Conservation (phyloP, 2,329 filamentous ascomycete genomes). For the Sclerotiophoma versabilis region DNA sequence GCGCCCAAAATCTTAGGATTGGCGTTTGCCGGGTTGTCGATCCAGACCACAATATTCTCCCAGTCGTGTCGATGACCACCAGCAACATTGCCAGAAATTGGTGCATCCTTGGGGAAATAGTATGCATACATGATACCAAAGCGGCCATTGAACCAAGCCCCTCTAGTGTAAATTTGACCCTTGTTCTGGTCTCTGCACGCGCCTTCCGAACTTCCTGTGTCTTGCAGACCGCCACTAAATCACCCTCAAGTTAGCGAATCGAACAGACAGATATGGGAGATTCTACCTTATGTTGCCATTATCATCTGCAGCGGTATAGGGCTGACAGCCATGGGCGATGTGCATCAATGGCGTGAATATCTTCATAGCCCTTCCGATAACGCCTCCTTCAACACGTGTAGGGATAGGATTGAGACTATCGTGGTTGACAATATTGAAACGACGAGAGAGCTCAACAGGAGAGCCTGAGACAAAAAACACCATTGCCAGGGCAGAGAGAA, state of each 20-base stretch:
- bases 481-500: too few species aligned
- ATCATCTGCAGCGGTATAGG: constrained; percentile 66
- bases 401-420: constrained; percentile 60
- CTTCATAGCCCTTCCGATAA: constrained; percentile 57
- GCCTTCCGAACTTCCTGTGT: constrained; percentile 49
- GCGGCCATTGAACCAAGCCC: constrained; percentile 47
- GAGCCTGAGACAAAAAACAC: too few species aligned
- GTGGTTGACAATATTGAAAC: too few species aligned
- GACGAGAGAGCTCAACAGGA: too few species aligned
- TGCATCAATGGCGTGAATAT: constrained; percentile 62
- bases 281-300: constrained; percentile 65
- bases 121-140: constrained; percentile 61
- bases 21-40: constrained; percentile 47
- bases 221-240: constrained; percentile 54
- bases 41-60: constrained; percentile 60
- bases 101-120: constrained; percentile 58
- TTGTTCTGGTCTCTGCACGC: constrained; percentile 51
- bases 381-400: constrained; percentile 57
- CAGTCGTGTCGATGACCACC: constrained; percentile 62
- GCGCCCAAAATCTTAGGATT: constrained; percentile 55
- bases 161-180: constrained; percentile 59
- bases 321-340: constrained; percentile 65
- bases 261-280: too few species aligned
- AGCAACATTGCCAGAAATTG: constrained; percentile 43
- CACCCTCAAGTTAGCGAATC: too few species aligned